These are phyloP conservation scores for Blastomyces parvus DNA, from an alignment of 2,329 filamentous ascomycete species.

Conservation along the genomic window DNA sequence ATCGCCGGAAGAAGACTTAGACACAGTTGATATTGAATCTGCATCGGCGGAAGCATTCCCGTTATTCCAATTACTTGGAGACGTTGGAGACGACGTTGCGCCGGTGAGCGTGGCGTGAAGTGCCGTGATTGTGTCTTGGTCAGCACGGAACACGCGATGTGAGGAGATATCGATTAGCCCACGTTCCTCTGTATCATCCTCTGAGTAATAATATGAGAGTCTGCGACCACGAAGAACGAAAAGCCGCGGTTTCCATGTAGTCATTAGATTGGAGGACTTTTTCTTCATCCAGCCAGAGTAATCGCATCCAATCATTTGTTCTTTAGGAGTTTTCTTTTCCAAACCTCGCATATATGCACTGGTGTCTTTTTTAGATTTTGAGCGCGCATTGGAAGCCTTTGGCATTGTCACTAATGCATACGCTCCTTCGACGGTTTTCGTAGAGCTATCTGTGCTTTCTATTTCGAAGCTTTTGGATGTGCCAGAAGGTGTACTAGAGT, in stretches of 20 bases:
- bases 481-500: slow-evolving; percentile 57
- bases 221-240: slow-evolving; percentile 88
- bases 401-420: slow-evolving; percentile 40
- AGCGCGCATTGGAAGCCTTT: slow-evolving; percentile 42
- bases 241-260: slow-evolving; percentile 93
- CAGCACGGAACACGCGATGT: slow-evolving; percentile 88
- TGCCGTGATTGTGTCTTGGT: slow-evolving; percentile 81
- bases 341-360: slow-evolving; percentile 87
- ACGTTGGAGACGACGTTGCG: slow-evolving; percentile 60
- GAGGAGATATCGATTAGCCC: slow-evolving; percentile 96
- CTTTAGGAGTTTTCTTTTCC: slow-evolving; percentile 66
- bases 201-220: slow-evolving; percentile 91
- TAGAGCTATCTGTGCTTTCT: slow-evolving; percentile 58
- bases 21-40: slow-evolving; percentile 3
- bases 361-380: slow-evolving; percentile 82
- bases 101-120: slow-evolving; percentile 87
- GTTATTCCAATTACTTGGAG: slow-evolving; percentile 34
- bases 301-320: slow-evolving; percentile 78
- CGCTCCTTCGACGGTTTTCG: slow-evolving; percentile 40
- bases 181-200: slow-evolving; percentile 84
- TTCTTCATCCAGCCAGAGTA: slow-evolving; percentile 99
- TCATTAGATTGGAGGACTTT: slow-evolving; percentile 90
- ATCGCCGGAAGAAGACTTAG: not conserved
- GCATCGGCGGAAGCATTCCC: slow-evolving; percentile 25
- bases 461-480: slow-evolving; percentile 66